Evolutionary conservation across 768 basidiomycete species (phyloP).

Genomic region (Trametes gibbosa): DNA sequence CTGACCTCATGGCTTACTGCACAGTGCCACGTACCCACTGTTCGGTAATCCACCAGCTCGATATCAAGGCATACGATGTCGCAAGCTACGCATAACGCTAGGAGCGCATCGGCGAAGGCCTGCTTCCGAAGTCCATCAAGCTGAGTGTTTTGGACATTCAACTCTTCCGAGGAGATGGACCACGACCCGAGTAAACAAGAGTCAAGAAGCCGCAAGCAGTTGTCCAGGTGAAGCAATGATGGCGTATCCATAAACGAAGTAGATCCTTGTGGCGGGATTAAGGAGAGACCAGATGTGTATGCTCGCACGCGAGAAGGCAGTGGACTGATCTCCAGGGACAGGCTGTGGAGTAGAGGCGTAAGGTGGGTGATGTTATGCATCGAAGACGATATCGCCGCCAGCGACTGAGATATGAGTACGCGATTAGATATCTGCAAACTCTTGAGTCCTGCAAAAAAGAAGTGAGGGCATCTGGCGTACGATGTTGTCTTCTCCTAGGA

Average conservation of each 20-base stretch:
- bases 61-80: conserved; percentile 36
- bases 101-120: conserved; percentile 47
- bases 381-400: conserved; percentile 48
- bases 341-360: conserved; percentile 29
- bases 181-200: conserved; percentile 61
- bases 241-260: conserved; percentile 25
- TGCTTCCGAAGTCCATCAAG: conserved; percentile 40
- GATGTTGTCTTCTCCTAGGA: conserved; percentile 28
- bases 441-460: not conserved
- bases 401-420: conserved; percentile 49
- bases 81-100: conserved; percentile 50
- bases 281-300: conserved; percentile 39
- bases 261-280: conserved; percentile 32
- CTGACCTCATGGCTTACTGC: not conserved
- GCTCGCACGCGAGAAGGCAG: conserved; percentile 38
- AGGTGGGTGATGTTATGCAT: conserved; percentile 35
- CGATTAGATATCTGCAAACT: conserved; percentile 49
- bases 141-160: not conserved
- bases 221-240: conserved; percentile 47
- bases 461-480: conserved; percentile 27
- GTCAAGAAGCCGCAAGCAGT: conserved; percentile 61
- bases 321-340: conserved; percentile 38
- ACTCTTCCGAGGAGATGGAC: conserved; percentile 31
- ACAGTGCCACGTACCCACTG: conserved; percentile 4
- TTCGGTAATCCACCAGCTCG: conserved; percentile 12